phyloP scores from a whole-genome alignment of 1,284 basidiomycete species.

The Ganoderma meredithae region DNA sequence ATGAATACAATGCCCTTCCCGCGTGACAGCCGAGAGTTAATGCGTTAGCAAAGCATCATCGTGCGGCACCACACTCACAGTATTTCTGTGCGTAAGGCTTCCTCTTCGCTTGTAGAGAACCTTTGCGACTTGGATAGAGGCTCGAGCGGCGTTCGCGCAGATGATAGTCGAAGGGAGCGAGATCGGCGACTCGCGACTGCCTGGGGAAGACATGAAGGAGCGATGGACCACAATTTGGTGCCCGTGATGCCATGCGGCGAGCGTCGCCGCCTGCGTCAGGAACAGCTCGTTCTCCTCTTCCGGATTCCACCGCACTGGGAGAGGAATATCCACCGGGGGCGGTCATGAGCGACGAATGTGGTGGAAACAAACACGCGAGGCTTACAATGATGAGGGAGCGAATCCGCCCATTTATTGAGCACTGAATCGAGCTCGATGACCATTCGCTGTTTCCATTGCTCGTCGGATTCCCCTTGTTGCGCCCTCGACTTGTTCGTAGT shows the following conservation, averaged over 20 bases:
- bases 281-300: conserved; percentile 49
- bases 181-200: neutral
- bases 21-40: neutral
- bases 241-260: conserved; percentile 63
- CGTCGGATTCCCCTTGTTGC: conserved; percentile 22
- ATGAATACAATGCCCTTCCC: neutral
- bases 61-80: neutral
- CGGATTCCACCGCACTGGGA: conserved; percentile 54
- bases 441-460: conserved; percentile 33
- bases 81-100: neutral
- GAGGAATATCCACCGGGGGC: too few relatives aligned
- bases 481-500: conserved; percentile 31
- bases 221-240: conserved; percentile 64
- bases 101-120: neutral
- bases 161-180: conserved; percentile 1
- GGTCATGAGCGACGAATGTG: conserved; percentile 41
- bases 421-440: conserved; percentile 35
- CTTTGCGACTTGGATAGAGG: neutral
- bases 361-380: neutral
- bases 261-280: conserved; percentile 59
- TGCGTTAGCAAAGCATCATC: neutral
- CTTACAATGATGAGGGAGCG: conserved; percentile 34
- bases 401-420: conserved; percentile 34
- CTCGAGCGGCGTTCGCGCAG: neutral
- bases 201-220: conserved; percentile 53